phyloP scores from a whole-genome alignment of 2,329 filamentous ascomycete genomes.

The Lachnellula willkommii region DNA sequence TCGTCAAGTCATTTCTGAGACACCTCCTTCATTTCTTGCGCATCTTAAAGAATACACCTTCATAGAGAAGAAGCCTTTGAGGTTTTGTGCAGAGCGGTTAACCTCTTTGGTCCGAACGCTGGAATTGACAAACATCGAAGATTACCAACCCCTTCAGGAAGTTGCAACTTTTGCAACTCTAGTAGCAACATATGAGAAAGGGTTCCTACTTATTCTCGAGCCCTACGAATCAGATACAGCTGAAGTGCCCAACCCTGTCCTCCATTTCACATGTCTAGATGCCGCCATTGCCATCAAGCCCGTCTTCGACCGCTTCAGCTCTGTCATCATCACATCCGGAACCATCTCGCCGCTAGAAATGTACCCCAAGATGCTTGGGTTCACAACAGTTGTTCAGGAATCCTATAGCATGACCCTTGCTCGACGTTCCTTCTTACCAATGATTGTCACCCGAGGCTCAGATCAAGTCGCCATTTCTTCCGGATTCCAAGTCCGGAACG shows the following conservation, averaged over 20 bases:
- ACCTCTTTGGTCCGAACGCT: conserved; percentile 92
- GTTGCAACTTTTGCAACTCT: conserved; percentile 96
- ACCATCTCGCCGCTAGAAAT: conserved; percentile 97
- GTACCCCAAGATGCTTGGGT: conserved; percentile 98
- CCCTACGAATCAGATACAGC: conserved; percentile 94
- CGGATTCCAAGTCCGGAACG: conserved; percentile 90
- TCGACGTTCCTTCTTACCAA: conserved; percentile 88
- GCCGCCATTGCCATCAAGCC: conserved; percentile 97
- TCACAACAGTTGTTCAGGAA: conserved; percentile 87
- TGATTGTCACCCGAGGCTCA: conserved; percentile 93
- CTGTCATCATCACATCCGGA: conserved; percentile 96
- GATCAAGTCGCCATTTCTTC: conserved; percentile 92
- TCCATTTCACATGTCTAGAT: conserved; percentile 95
- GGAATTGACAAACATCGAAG: conserved; percentile 95
- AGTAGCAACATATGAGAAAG: conserved; percentile 93
- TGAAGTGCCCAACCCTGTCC: conserved; percentile 90
- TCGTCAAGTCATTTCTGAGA: conserved; percentile 93
- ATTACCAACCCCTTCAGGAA: conserved; percentile 94
- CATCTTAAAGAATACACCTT: conserved; percentile 95
- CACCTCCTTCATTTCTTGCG: conserved; percentile 84
- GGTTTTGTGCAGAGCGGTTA: conserved; percentile 90
- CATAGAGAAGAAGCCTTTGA: conserved; percentile 90
- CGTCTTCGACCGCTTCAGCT: conserved; percentile 95
- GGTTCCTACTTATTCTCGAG: conserved; percentile 93
- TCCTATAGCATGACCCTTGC: conserved; percentile 97